Conservation (phyloP, 208 protist species). For the Trypanosoma rangeli region DNA sequence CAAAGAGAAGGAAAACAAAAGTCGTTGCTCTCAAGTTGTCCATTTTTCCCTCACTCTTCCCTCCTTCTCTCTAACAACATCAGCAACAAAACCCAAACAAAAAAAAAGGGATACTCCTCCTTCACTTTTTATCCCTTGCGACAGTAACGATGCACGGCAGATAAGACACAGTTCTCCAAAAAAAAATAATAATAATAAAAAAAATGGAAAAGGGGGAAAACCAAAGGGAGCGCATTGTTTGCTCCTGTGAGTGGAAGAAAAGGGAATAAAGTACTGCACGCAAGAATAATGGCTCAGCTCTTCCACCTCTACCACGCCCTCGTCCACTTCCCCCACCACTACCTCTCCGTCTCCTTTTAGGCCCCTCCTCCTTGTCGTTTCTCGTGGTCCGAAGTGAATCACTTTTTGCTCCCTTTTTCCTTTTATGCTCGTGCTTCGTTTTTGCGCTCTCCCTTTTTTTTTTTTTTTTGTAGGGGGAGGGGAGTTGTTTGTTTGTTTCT, state of each 20-base stretch:
- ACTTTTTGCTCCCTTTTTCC: neutral
- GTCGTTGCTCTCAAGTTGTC: neutral
- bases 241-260: neutral
- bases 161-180: conserved; percentile 7
- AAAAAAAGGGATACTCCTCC: neutral
- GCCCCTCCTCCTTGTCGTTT: no score
- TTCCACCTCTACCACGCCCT: no score
- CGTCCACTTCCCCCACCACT: no score
- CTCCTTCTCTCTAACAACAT: neutral
- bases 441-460: conserved; percentile 18
- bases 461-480: neutral
- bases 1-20: neutral
- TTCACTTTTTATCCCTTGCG: neutral
- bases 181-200: conserved; percentile 11
- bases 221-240: no score
- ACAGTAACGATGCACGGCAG: neutral
- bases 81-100: neutral
- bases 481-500: neutral
- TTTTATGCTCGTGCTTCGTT: neutral
- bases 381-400: no score
- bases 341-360: no score
- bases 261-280: no score
- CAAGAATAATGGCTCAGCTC: no score
- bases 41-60: neutral
- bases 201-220: neutral